Evolutionary conservation across 768 basidiomycete genomes (phyloP).

Genomic region (Crepidotus variabilis): DNA sequence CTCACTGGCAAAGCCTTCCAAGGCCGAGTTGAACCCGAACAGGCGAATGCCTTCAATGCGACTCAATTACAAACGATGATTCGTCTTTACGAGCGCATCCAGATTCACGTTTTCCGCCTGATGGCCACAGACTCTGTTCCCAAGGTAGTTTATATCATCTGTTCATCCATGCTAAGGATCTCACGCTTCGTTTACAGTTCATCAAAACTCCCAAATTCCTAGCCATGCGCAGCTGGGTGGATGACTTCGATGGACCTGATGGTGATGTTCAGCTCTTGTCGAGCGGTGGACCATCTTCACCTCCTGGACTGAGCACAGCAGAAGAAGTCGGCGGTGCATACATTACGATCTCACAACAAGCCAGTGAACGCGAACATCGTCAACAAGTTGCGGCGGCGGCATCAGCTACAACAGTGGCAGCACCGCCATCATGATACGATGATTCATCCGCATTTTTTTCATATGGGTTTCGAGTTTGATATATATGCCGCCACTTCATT

Average conservation of each 20-base stretch:
- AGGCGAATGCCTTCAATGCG: conserved; percentile 83
- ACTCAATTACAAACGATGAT: conserved; percentile 95
- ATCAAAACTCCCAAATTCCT: conserved; percentile 84
- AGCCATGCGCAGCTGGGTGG: conserved; percentile 74
- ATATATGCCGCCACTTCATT: conserved; percentile 5
- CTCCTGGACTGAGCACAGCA: conserved; percentile 62
- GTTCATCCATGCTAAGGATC: conserved; percentile 3
- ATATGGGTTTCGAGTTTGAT: neutral
- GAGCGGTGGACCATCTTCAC: conserved; percentile 47
- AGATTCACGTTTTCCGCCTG: conserved; percentile 92
- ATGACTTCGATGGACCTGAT: conserved; percentile 68
- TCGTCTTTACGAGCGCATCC: conserved; percentile 91
- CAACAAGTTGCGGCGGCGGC: conserved; percentile 28
- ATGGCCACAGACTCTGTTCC: conserved; percentile 99
- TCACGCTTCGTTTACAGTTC: conserved; percentile 48
- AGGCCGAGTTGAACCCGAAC: conserved; percentile 78
- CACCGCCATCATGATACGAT: conserved; percentile 23
- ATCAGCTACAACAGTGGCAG: conserved; percentile 14
- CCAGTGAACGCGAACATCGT: conserved; percentile 63
- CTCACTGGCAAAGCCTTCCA: conserved; percentile 74
- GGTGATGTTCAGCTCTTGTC: conserved; percentile 56
- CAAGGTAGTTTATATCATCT: conserved; percentile 51
- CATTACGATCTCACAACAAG: conserved; percentile 80
- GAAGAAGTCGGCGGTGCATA: conserved; percentile 85
- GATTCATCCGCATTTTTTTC: conserved; percentile 1